Evolutionary conservation across 192 early-diverging fungal genomes (phyloP), one percentile per base, ranked within the genome.

Genomic region (Mortierella hygrophila): DNA sequence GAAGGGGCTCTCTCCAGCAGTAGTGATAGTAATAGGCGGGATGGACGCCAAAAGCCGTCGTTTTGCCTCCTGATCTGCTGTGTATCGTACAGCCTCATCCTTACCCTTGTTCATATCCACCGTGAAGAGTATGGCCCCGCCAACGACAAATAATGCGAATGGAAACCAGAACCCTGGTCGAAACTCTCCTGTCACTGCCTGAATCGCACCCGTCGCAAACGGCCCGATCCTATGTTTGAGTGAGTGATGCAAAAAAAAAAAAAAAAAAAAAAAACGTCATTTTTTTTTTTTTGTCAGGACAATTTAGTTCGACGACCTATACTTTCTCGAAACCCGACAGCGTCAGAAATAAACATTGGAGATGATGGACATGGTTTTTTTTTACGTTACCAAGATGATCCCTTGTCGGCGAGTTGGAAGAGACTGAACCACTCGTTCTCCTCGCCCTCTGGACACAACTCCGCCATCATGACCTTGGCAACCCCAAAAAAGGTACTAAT

Each of bases 351-450:
- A 40, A 40, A 40, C 38, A 40, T 40, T 40, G 1, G 38, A 40
- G 38, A 6, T 6, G 38, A 5, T 40, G 38, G 38, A 40, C 38
- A 40, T 3, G 38, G 38, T 40, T 40, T 5, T 40, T 40, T 40
- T 40, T 40, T 40, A 40, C 29, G 8, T 75, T 81, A 86, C 84
- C 92, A 94, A 5, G 91, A 86, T 0, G 88, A 88, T 0, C 93
- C 92, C 52, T 93, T 92, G 78, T 94, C 91, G 8, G 93, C 92
- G 37, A 92, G 78, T 16, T 89, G 90, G 85, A 91, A 95, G 29
- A 95, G 76, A 49, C 88, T 89, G 84, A 93, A 95, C 88, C 94
- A 93, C 74, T 94, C 91, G 13, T 89, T 86, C 83, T 95, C 94
- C 41, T 85, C 86, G 0, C 94, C 94, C 15, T 81, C 85, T 0